A percentile compares a stretch with the other conserved stretches of the same genome.
Conservation (phyloP, 805 yeast species). For the Yueomyces sp. region DNA sequence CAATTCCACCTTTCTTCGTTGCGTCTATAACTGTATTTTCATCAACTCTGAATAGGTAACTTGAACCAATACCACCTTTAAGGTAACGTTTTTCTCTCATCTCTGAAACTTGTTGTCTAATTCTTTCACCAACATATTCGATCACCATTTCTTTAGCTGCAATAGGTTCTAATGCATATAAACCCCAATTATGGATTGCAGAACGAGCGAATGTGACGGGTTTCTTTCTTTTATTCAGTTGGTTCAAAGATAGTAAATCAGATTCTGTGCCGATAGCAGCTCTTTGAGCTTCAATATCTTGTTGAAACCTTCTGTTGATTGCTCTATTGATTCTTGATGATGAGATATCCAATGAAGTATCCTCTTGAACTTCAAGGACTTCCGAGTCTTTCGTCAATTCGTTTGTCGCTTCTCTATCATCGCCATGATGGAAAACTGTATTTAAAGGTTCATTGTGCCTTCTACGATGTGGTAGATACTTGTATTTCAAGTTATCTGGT, state of each 20-base stretch:
- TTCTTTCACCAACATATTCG: slow-evolving; percentile 92
- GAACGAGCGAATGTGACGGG: slow-evolving; percentile 96
- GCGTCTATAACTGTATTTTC: slow-evolving; percentile 95
- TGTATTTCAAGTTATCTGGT: slow-evolving; percentile 57
- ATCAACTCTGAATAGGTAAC: slow-evolving; percentile 83
- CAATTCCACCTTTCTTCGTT: slow-evolving; percentile 93
- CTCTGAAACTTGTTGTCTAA: slow-evolving; percentile 89
- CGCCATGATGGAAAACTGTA: slow-evolving; percentile 50
- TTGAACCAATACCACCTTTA: slow-evolving; percentile 88
- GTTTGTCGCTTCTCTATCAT: slow-evolving; percentile 23
- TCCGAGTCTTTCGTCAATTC: slow-evolving; percentile 9
- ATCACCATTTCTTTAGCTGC: slow-evolving; percentile 96
- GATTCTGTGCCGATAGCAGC: slow-evolving; percentile 69
- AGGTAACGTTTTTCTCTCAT: slow-evolving; percentile 76
- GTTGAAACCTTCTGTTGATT: slow-evolving; percentile 75
- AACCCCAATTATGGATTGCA: slow-evolving; percentile 96
- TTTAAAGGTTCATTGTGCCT: slow-evolving; percentile 54
- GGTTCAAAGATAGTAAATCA: slow-evolving; percentile 72
- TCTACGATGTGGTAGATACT: slow-evolving; percentile 73
- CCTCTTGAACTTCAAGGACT: slow-evolving; percentile 8
- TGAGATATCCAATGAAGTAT: slow-evolving; percentile 27
- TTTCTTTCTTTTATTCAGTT: slow-evolving; percentile 77
- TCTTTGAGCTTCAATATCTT: slow-evolving; percentile 72
- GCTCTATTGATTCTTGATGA: slow-evolving; percentile 82
- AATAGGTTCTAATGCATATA: slow-evolving; percentile 89